A percentile compares a stretch with the other conserved stretches of the same genome.
Conservation (phyloP, 2,329 filamentous ascomycete genomes). For the Hypocrella siamensis region DNA sequence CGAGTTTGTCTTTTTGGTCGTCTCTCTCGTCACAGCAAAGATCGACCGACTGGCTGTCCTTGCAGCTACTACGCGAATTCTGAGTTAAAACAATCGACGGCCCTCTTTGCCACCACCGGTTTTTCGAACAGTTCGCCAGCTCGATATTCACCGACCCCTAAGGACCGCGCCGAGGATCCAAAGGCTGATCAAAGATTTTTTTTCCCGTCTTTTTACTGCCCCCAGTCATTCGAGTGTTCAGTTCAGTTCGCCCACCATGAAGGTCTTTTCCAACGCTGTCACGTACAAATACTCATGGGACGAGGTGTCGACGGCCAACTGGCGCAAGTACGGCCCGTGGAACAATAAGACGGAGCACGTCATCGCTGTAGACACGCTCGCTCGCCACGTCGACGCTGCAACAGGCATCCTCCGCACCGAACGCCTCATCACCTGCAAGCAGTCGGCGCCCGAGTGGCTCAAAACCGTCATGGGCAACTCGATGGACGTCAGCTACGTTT, state of each 20-base stretch:
- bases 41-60: no score
- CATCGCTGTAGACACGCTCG: slow-evolving; percentile 84
- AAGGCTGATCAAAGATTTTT: not conserved
- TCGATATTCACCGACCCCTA: no score
- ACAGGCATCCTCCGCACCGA: slow-evolving; percentile 47
- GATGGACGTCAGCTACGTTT: slow-evolving; percentile 72
- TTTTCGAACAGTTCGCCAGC: no score
- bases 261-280: slow-evolving; percentile 81
- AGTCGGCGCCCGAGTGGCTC: slow-evolving; percentile 62
- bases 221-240: not conserved
- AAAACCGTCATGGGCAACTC: slow-evolving; percentile 58
- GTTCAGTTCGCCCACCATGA: slow-evolving; percentile 43
- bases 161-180: not conserved
- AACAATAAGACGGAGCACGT: slow-evolving; percentile 98
- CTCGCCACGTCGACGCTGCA: slow-evolving; percentile 41
- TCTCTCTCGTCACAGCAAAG: no score
- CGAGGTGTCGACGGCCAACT: slow-evolving; percentile 93
- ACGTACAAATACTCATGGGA: slow-evolving; percentile 98
- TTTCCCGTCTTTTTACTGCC: not conserved
- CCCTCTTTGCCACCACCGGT: no score
- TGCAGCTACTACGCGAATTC: no score
- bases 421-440: slow-evolving; percentile 46
- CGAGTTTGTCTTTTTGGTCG: no score
- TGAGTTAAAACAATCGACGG: no score
- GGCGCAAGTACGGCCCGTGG: slow-evolving; percentile 98